Conservation (phyloP, 2,329 filamentous ascomycete species). For the Penicillium sumatraense region DNA sequence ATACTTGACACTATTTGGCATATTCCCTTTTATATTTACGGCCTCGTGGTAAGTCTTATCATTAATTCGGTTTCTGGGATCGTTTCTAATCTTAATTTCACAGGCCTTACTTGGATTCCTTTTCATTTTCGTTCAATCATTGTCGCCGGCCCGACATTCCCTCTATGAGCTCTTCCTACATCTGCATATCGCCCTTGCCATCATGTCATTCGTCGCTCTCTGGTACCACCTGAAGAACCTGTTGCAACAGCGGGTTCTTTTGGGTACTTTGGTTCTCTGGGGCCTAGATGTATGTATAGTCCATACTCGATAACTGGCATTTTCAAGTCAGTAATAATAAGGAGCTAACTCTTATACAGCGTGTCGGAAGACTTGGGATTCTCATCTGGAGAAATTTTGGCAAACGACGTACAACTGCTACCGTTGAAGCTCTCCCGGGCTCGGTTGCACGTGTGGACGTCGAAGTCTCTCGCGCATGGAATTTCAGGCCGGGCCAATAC, state of each 20-base stretch:
- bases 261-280: conserved; percentile 39
- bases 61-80: background rate
- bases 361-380: conserved; percentile 50
- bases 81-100: conserved; percentile 50
- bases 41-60: conserved; percentile 32
- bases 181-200: conserved; percentile 45
- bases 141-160: conserved; percentile 47
- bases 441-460: conserved; percentile 56
- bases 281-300: conserved; percentile 34
- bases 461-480: conserved; percentile 35
- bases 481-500: conserved; percentile 52
- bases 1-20: conserved; percentile 33
- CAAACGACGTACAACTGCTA: conserved; percentile 53
- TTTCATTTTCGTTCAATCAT: conserved; percentile 45
- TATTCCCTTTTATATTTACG: conserved; percentile 34
- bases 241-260: conserved; percentile 33
- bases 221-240: conserved; percentile 41
- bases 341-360: conserved; percentile 32
- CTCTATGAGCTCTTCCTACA: conserved; percentile 52
- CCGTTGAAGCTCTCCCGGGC: conserved; percentile 59
- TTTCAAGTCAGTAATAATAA: background rate
- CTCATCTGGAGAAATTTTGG: conserved; percentile 58
- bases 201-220: conserved; percentile 44
- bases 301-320: too few species aligned
- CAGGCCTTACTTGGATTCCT: conserved; percentile 47